Conservation (phyloP, 768 basidiomycete genomes). For the Tylopilus sp. region DNA sequence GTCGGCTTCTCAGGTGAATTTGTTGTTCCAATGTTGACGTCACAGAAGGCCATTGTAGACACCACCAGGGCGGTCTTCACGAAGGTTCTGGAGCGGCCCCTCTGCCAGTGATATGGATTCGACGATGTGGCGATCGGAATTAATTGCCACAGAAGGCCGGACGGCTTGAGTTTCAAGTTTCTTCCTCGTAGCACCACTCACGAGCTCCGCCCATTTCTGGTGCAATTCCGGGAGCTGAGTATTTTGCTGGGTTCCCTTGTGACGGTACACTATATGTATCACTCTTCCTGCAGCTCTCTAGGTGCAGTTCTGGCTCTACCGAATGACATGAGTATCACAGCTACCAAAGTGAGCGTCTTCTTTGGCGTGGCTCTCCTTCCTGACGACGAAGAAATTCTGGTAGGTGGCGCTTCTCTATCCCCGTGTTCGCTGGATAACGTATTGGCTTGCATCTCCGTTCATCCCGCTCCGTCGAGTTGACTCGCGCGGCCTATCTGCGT, state of each 20-base stretch:
- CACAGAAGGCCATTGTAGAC: background rate
- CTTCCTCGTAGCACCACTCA: no score
- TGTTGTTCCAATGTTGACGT: background rate
- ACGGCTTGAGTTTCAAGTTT: no score
- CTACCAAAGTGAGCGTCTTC: slow-evolving; percentile 21
- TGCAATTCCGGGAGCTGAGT: background rate
- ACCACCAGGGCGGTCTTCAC: no score
- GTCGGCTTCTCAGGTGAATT: background rate
- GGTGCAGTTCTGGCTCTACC: background rate
- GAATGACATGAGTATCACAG: background rate
- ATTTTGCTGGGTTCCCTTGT: no score
- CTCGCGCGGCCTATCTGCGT: background rate
- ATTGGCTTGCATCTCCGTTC: slow-evolving; percentile 8
- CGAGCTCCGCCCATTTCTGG: no score
- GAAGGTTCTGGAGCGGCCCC: no score
- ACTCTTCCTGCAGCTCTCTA: background rate
- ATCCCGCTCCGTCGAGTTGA: background rate
- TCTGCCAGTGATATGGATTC: no score
- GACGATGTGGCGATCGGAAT: no score
- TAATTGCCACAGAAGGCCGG: no score
- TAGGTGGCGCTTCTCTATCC: slow-evolving; percentile 11
- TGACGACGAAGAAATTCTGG: slow-evolving; percentile 3
- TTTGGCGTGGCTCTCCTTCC: background rate
- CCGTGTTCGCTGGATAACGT: slow-evolving; percentile 16
- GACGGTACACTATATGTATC: no score